Conservation (phyloP, 2,329 filamentous ascomycete genomes). For the Botrytis squamosa region DNA sequence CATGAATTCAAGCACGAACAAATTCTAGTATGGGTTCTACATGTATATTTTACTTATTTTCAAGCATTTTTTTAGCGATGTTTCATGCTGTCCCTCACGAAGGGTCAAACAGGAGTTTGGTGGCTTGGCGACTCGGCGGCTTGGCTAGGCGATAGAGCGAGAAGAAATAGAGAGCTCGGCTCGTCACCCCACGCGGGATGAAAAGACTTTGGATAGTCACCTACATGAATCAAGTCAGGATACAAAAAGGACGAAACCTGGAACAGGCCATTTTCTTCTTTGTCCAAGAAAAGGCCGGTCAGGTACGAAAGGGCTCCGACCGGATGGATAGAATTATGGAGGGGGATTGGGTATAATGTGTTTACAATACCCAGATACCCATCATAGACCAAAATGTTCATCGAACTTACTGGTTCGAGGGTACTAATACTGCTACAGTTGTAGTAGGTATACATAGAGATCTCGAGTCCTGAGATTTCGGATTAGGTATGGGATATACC, state of each 20-base stretch:
- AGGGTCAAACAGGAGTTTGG: slow-evolving; percentile 2
- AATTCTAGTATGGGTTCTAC: slow-evolving; percentile 28
- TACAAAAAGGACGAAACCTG: background rate
- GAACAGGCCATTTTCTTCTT: background rate
- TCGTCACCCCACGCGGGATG: background rate
- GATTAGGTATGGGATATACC: background rate
- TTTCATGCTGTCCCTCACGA: background rate
- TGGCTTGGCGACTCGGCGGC: background rate
- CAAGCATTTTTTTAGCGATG: slow-evolving; percentile 4
- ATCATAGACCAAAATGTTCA: background rate
- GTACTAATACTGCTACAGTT: background rate
- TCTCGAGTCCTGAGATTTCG: background rate
- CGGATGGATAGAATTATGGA: background rate
- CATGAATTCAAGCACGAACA: slow-evolving; percentile 38
- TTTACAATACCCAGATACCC: background rate
- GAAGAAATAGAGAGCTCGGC: background rate
- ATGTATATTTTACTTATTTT: background rate
- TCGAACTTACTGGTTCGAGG: background rate
- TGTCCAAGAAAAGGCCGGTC: background rate
- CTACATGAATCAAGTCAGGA: background rate
- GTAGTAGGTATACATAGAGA: background rate
- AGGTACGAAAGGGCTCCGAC: background rate
- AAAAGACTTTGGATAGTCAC: background rate
- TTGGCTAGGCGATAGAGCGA: background rate
- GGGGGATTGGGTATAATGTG: background rate